Percentiles rank a stretch among this genome's conserved stretches.
phyloP scores from a whole-genome alignment of 2,329 filamentous ascomycete genomes.

The Coniochaeta sp. region DNA sequence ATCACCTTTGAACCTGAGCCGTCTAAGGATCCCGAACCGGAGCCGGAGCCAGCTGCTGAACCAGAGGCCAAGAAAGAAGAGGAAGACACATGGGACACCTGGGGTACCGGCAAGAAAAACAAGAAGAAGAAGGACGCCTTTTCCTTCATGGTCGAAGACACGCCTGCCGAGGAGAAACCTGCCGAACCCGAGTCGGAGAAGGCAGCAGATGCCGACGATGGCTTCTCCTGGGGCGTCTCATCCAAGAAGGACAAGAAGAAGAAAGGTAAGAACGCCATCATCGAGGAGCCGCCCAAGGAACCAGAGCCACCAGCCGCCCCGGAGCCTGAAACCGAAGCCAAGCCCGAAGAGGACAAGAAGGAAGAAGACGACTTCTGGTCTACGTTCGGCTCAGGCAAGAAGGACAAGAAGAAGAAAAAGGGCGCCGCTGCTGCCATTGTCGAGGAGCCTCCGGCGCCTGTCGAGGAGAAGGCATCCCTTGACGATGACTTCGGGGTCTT shows the following conservation, averaged over 20 bases:
- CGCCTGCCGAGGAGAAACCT: conserved; percentile 6
- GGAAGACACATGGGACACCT: conserved; percentile 15
- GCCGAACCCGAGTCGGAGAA: conserved; percentile 18
- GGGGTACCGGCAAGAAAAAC: conserved; percentile 20
- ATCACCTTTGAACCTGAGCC: conserved; percentile 7
- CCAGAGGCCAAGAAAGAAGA: conserved; percentile 23
- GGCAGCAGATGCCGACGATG: conserved; percentile 18
- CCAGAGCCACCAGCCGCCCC: conserved; percentile 32
- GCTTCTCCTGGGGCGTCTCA: conserved; percentile 19
- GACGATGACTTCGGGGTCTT: conserved; percentile 12
- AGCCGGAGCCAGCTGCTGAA: conserved; percentile 15
- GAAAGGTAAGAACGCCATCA: conserved; percentile 14
- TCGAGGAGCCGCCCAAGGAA: conserved; percentile 3
- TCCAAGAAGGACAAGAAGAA: conserved; percentile 19
- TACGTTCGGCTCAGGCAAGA: conserved; percentile 19
- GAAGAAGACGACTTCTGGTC: conserved; percentile 20
- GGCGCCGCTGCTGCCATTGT: conserved; percentile 1
- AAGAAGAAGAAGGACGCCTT: conserved; percentile 29
- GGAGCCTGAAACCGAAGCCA: conserved; percentile 29
- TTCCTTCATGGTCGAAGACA: background rate
- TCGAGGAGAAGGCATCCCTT: conserved; percentile 9
- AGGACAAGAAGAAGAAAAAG: conserved; percentile 32
- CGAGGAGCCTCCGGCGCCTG: conserved; percentile 7
- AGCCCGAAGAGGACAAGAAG: conserved; percentile 12
- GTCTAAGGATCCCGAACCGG: conserved; percentile 3